phyloP scores from a whole-genome alignment of 2,329 filamentous ascomycete species.

The Emmonsia crescens region DNA sequence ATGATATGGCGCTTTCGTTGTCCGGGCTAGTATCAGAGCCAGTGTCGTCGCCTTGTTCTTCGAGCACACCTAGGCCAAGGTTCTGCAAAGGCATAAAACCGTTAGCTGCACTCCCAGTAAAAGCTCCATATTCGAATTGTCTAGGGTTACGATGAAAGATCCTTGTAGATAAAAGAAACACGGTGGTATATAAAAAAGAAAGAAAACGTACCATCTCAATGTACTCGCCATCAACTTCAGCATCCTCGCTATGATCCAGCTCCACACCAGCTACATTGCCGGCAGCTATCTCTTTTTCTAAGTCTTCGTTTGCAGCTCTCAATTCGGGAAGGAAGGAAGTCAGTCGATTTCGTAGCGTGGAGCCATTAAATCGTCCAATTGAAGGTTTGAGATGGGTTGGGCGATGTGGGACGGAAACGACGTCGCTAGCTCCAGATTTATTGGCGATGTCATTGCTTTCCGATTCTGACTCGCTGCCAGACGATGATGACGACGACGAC shows the following conservation, averaged over 20 bases:
- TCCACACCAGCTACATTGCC: slow-evolving; percentile 15
- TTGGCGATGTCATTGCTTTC: slow-evolving; percentile 5
- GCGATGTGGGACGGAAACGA: slow-evolving; percentile 19
- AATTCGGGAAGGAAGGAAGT: slow-evolving; percentile 33
- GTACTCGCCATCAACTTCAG: slow-evolving; percentile 8
- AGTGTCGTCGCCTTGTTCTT: slow-evolving; percentile 26
- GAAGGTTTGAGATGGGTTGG: slow-evolving; percentile 24
- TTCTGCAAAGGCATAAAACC: slow-evolving; percentile 21
- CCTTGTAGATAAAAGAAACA: not conserved
- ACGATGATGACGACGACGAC: slow-evolving; percentile 15
- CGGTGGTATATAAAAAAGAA: not conserved
- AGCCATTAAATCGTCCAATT: slow-evolving; percentile 21
- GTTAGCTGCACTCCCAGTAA: slow-evolving; percentile 2
- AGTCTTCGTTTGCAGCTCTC: slow-evolving; percentile 33
- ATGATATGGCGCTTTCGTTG: slow-evolving; percentile 7
- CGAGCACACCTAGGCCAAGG: slow-evolving; percentile 35
- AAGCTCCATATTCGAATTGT: not conserved
- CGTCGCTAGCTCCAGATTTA: slow-evolving; percentile 3
- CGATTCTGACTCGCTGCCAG: slow-evolving; percentile 17
- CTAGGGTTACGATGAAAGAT: not conserved
- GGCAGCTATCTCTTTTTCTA: slow-evolving; percentile 29
- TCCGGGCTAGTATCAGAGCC: slow-evolving; percentile 8
- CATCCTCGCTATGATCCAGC: slow-evolving; percentile 3
- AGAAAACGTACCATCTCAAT: slow-evolving; percentile 14
- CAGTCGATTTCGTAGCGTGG: slow-evolving; percentile 27